Evolutionary conservation across 2,329 filamentous ascomycete species (phyloP).

Genomic region (Alternaria triticina): DNA sequence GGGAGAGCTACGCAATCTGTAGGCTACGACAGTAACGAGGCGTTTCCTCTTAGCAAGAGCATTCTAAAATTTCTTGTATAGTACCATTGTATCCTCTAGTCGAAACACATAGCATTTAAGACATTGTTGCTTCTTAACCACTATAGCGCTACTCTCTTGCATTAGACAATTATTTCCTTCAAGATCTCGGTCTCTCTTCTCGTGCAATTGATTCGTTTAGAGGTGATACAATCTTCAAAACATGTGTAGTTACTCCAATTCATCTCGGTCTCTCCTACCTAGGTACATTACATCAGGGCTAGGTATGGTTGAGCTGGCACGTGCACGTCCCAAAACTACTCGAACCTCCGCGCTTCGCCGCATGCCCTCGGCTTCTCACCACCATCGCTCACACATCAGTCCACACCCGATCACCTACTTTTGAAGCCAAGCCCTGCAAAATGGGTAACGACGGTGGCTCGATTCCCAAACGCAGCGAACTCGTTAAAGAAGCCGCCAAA

Average conservation of each 20-base stretch:
- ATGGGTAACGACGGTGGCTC: slow-evolving; percentile 99
- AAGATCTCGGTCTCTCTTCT: not conserved
- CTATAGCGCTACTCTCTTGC: not conserved
- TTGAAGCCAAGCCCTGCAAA: slow-evolving; percentile 3
- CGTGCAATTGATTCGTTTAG: too few relatives aligned
- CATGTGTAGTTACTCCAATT: too few relatives aligned
- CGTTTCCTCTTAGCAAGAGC: not conserved
- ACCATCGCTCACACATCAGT: not conserved
- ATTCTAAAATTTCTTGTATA: slow-evolving; percentile 5
- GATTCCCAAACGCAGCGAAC: slow-evolving; percentile 92
- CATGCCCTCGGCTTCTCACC: slow-evolving; percentile 11
- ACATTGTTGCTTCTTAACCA: not conserved
- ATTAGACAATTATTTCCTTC: not conserved
- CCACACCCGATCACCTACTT: not conserved
- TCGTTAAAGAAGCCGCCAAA: slow-evolving; percentile 91
- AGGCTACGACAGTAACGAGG: not conserved
- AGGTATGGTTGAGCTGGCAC: slow-evolving; percentile 4
- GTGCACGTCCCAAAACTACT: slow-evolving; percentile 20
- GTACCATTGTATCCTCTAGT: slow-evolving; percentile 2
- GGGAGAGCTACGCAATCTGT: not conserved
- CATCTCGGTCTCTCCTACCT: too few relatives aligned
- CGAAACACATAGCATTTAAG: not conserved
- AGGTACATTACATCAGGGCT: not conserved
- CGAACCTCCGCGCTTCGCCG: slow-evolving; percentile 30
- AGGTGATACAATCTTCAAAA: too few relatives aligned